A percentile compares a stretch with the other conserved stretches of the same genome.
Evolutionary conservation across 768 basidiomycete species (phyloP).

Genomic region (Tulasnella calospora): DNA sequence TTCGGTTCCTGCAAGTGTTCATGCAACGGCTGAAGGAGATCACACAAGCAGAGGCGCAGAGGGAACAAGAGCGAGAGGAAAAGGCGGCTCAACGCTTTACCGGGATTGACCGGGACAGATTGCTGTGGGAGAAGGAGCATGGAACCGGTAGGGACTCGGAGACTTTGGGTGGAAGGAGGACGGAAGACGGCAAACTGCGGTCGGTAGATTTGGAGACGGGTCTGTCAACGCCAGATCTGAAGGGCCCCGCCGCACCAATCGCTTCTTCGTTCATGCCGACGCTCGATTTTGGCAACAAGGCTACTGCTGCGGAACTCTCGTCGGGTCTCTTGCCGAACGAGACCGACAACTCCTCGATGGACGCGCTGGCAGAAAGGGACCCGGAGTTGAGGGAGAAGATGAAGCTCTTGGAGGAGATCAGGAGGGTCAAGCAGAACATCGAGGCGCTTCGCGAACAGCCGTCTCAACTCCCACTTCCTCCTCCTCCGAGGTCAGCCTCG

Average conservation of each 20-base stretch:
- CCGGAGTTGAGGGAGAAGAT: conserved; percentile 32
- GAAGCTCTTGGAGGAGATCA: conserved; percentile 36
- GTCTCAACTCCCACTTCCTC: not conserved
- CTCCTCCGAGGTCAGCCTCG: not conserved
- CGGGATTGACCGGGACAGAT: conserved; percentile 60
- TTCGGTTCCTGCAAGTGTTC: conserved; percentile 76
- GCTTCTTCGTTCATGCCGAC: not conserved
- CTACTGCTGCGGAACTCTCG: conserved; percentile 7
- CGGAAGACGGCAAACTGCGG: not conserved
- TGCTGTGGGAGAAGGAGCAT: conserved; percentile 85
- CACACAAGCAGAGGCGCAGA: conserved; percentile 62
- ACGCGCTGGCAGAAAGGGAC: conserved; percentile 21
- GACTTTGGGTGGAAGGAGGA: conserved; percentile 10
- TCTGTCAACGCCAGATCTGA: not conserved
- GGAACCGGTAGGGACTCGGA: conserved; percentile 43
- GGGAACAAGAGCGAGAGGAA: conserved; percentile 70
- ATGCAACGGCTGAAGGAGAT: conserved; percentile 77
- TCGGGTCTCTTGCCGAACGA: not conserved
- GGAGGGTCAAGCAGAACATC: conserved; percentile 33
- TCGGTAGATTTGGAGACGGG: conserved; percentile 11
- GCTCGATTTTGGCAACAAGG: conserved; percentile 14
- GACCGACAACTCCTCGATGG: not conserved
- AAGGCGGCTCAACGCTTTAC: conserved; percentile 67
- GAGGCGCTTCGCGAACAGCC: conserved; percentile 28
- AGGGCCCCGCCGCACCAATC: not conserved